A percentile compares a stretch with the other conserved stretches of the same genome.
phyloP scores from a whole-genome alignment of 1,139 yeast genomes.

The Taiozyma sp. region DNA sequence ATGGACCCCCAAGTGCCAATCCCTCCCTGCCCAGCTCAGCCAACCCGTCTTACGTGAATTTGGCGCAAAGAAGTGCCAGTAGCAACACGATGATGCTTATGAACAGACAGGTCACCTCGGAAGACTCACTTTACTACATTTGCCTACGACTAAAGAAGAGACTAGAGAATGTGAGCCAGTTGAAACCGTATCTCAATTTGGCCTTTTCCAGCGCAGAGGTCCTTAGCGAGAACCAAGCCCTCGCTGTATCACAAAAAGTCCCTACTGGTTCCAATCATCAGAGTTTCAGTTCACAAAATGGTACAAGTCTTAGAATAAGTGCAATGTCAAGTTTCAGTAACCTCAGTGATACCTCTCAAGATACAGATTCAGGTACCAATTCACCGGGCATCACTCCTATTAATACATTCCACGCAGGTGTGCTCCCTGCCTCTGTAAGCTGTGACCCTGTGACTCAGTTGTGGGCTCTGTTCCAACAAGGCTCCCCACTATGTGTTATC shows the following conservation, averaged over 20 bases:
- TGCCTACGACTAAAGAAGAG: conserved; percentile 57
- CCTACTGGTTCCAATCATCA: conserved; percentile 9
- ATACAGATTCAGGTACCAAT: neutral
- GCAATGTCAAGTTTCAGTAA: conserved; percentile 19
- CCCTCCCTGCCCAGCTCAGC: conserved; percentile 3
- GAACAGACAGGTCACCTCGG: conserved; percentile 62
- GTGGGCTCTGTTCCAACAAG: conserved; percentile 87
- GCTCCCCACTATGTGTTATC: conserved; percentile 84
- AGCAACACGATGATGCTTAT: conserved; percentile 37
- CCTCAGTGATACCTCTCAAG: conserved; percentile 20
- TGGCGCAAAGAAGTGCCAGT: conserved; percentile 4
- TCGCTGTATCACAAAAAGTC: conserved; percentile 43
- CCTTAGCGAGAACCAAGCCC: conserved; percentile 68
- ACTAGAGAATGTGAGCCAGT: conserved; percentile 61
- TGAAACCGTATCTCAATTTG: conserved; percentile 64
- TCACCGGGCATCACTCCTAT: conserved; percentile 25
- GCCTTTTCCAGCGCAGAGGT: conserved; percentile 62
- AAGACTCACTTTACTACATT: conserved; percentile 72
- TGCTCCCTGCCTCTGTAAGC: conserved; percentile 63
- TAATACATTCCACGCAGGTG: conserved; percentile 70
- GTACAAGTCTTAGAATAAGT: conserved; percentile 16
- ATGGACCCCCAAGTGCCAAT: neutral
- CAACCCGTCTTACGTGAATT: conserved; percentile 7
- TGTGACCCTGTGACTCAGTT: conserved; percentile 93
- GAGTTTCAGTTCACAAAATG: conserved; percentile 14